Evolutionary conservation across 2,329 filamentous ascomycete genomes (phyloP).

Genomic region (Alternaria tenuissima): DNA sequence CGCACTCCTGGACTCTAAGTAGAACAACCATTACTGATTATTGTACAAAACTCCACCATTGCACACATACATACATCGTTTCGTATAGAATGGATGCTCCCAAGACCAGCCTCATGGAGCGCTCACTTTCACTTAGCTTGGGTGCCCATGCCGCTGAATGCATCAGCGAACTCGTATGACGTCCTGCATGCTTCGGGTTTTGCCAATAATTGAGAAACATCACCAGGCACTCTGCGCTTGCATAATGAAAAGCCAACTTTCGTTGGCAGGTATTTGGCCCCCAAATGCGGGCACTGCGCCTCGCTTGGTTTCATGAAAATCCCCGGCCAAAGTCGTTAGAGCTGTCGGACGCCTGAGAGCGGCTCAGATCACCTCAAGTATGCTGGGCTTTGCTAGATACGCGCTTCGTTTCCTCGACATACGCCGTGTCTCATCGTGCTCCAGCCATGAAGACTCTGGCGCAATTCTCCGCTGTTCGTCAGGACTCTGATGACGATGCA

Average conservation of each 20-base stretch:
- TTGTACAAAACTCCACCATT: background rate
- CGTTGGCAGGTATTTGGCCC: background rate
- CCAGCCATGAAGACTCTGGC: background rate
- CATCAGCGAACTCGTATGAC: background rate
- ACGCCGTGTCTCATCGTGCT: background rate
- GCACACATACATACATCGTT: background rate
- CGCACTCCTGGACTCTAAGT: background rate
- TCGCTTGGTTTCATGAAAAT: constrained; percentile 20
- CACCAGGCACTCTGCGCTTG: background rate
- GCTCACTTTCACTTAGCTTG: background rate
- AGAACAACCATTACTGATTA: background rate
- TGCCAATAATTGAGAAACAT: background rate
- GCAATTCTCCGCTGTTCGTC: constrained; percentile 15
- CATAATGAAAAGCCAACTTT: background rate
- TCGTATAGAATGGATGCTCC: background rate
- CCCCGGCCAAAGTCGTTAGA: background rate
- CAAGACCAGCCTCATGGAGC: background rate
- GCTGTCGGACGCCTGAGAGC: constrained; percentile 18
- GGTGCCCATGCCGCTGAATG: background rate
- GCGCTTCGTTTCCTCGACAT: background rate
- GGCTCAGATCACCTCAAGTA: background rate
- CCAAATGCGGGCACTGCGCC: constrained; percentile 20
- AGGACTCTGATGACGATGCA: constrained; percentile 10
- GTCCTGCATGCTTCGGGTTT: background rate
- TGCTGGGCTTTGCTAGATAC: background rate